Base-by-base conservation (phyloP, 2,329 filamentous ascomycete genomes). In the Alternaria longipes region DNA sequence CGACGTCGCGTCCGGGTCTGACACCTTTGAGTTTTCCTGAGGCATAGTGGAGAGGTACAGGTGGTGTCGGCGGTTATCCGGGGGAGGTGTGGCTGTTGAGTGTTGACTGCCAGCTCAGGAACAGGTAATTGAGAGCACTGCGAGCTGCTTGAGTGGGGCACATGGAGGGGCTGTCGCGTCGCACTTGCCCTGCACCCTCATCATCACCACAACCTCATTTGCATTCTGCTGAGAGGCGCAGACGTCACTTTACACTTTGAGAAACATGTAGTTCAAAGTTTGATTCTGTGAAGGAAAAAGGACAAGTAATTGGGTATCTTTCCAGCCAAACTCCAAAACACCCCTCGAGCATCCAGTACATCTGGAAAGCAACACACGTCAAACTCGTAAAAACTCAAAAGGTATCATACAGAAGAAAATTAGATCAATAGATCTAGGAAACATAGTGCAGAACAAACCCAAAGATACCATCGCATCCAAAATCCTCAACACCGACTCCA, bases 11-110 rank as follows among this genome's bases (percentile, higher is more conserved):
- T 81, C 75, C 65, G 83, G 80, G 62, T 89, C 87, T 62, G 84
- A 82, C 58, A 85, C 82, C 72, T 90, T 91, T 45, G 89, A 90
- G 75, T 89, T 85, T 76, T 90, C 70, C 44, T 78, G 75, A 26
- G 76, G 75, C 76, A 79, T 79, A 30, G 41, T 61, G 45, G 46
- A 55, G 16, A 53, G 30, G n/a, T 20, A 8, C 24, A 36, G 28
- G 49, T 47, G 32, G 16, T 41, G 36, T 54, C 22, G 34, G 36
- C 18, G 49, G 18, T n/a, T 77, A 54, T 80, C 14, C 8, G 20
- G 56, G 34, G 2, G 54, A 41, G 41, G 16, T 71, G 68, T 36
- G 53, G 65, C 52, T 32, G 55, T 56, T 54, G 59, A 56, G 38
- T 55, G 52, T 47, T 44, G 24, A 32, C 34, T 28, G 42, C 16